Conservation (phyloP, 2,329 filamentous ascomycete genomes). For the Rutstroemia sp. region DNA sequence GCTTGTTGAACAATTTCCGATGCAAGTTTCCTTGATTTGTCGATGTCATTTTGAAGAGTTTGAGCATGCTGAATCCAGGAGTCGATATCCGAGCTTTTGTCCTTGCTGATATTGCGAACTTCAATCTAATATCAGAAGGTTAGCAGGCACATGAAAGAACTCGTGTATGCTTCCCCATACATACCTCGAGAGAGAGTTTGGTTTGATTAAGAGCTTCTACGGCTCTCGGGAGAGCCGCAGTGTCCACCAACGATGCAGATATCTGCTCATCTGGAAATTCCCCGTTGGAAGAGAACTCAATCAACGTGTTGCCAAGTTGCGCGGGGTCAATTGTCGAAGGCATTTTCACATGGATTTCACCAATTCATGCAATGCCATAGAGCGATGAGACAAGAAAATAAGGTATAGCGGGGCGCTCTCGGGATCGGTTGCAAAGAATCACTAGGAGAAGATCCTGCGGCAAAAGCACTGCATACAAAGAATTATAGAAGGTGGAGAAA, state of each 20-base stretch:
- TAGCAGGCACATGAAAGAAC: not conserved
- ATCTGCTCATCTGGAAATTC: slow-evolving; percentile 40
- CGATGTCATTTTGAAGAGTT: slow-evolving; percentile 77
- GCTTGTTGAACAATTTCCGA: slow-evolving; percentile 74
- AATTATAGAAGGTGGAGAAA: too few species aligned
- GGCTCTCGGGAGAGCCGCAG: slow-evolving; percentile 33
- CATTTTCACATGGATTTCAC: slow-evolving; percentile 18
- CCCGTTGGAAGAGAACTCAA: slow-evolving; percentile 50
- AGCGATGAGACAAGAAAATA: too few species aligned
- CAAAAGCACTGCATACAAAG: too few species aligned
- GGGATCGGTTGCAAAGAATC: too few species aligned
- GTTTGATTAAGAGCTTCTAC: slow-evolving; percentile 36
- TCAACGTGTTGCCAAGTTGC: slow-evolving; percentile 49
- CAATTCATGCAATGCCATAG: too few species aligned
- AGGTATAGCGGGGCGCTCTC: too few species aligned
- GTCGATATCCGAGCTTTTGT: slow-evolving; percentile 72
- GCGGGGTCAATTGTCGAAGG: slow-evolving; percentile 11
- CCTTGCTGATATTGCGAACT: slow-evolving; percentile 68
- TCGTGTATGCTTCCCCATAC: not conserved
- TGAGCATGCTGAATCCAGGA: slow-evolving; percentile 82
- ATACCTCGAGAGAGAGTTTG: slow-evolving; percentile 39
- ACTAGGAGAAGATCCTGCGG: too few species aligned
- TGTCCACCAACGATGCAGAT: slow-evolving; percentile 25
- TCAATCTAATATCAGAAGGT: slow-evolving; percentile 35
- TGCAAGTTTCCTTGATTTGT: slow-evolving; percentile 70